Evolutionary conservation across 345 rosid genomes (phyloP).

Genomic region (Adansonia digitata): DNA sequence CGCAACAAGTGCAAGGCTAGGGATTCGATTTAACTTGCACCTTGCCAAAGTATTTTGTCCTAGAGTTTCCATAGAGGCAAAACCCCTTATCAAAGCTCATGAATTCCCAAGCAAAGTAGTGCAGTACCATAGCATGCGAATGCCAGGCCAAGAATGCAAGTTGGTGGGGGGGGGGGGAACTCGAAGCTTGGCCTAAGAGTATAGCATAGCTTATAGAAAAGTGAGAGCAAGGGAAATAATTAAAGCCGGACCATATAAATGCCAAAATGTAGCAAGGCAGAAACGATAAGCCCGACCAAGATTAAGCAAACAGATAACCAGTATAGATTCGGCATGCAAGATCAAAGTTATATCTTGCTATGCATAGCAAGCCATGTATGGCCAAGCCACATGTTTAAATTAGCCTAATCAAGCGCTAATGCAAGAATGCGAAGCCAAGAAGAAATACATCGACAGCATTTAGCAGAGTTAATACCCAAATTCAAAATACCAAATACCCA

Average conservation of each 20-base stretch:
- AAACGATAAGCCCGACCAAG: background rate
- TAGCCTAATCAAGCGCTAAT: background rate
- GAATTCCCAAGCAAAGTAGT: background rate
- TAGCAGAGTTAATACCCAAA: background rate
- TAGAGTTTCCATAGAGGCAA: background rate
- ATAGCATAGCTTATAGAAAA: background rate
- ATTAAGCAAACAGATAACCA: background rate
- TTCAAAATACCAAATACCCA: no score
- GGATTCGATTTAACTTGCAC: background rate
- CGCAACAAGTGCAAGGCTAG: background rate
- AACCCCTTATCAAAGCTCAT: background rate
- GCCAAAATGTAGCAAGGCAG: background rate
- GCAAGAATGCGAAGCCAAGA: background rate
- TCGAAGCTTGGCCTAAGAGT: background rate
- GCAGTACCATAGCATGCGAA: no score
- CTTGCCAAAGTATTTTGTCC: background rate
- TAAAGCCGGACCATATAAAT: background rate
- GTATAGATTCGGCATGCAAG: background rate
- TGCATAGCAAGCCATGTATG: background rate
- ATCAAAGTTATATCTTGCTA: background rate
- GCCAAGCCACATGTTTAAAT: background rate
- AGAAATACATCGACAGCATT: background rate
- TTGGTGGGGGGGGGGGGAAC: background rate
- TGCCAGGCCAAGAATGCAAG: no score
- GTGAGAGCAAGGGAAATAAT: background rate